Base-by-base conservation (phyloP, 2,329 filamentous ascomycete genomes). In the Ceratocystis colombiana region DNA sequence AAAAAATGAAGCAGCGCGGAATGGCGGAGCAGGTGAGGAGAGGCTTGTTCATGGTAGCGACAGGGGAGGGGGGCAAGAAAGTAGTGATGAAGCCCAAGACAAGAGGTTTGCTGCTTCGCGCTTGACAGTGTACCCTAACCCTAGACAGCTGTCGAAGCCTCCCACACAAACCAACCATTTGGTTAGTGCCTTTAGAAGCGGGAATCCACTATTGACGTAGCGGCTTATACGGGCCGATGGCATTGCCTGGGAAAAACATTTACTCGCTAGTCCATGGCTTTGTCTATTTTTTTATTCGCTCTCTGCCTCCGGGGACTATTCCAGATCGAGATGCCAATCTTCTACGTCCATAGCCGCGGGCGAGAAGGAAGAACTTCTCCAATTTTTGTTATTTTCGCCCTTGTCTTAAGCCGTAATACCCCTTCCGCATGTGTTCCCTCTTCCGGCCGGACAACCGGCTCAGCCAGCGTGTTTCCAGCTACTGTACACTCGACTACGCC, bases 361-460 rank as follows among this genome's bases (percentile, higher is more conserved):
- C 46, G 6, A 48, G 48, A 28, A 25, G 5, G 17, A 10, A 22
- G 45, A 20, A 28, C 48, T 25, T 53, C 48, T 53, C 48, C 48
- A 53, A 53, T 2, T 53, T 50, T 50, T 20, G n/a, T 25, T 20
- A 10, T 50, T 25, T 22, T 50, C n/a, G 17, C 8, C 8, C 48
- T 50, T 20, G 17, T 50, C 48, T 50, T 22, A 22, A 48, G 48
- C 22, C 48, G 48, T 22, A 10, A 4, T 25, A 20, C 10, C 37
- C 4, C 12, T 10, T 53, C 48, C 48, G 22, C 17, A 53, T 10
- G 20, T 6, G 48, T 10, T 10, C 37, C 37, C 48, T 53, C 48
- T 53, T 53, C 7, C 48, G 20, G 48, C 20, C 48, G 48, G 48
- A 53, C 48, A 53, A 28, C 48, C 48, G 48, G 48, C 48, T 53